These are phyloP conservation scores for Telopea speciosissima DNA, from an alignment of 177 flowering plant genomes.

Conservation along the genomic window DNA sequence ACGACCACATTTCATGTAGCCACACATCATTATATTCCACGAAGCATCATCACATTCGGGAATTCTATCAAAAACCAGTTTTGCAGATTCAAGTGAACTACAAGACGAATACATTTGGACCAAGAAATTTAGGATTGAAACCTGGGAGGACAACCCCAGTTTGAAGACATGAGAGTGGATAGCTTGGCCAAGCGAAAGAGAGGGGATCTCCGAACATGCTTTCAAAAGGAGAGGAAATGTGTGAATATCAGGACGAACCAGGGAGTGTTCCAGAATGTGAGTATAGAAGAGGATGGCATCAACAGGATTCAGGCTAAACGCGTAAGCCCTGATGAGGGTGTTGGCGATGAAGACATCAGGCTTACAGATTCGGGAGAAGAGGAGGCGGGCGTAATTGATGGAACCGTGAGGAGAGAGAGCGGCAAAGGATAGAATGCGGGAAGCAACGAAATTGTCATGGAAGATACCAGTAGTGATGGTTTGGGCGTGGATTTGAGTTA, in stretches of 20 bases:
- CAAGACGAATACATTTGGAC: no score
- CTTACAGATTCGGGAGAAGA: constrained; percentile 15
- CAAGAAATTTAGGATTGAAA: no score
- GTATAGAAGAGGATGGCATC: constrained; percentile 19
- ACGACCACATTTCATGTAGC: background rate
- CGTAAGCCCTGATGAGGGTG: constrained; percentile 21
- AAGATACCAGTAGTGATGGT: constrained; percentile 23
- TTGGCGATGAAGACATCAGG: constrained; percentile 25
- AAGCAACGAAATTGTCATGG: constrained; percentile 22
- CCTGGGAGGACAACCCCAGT: no score
- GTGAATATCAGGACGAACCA: constrained; percentile 16
- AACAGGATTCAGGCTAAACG: constrained; percentile 15
- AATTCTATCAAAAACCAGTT: constrained; percentile 13
- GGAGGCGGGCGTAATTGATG: constrained; percentile 20
- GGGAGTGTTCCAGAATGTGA: constrained; percentile 14
- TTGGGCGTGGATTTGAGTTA: constrained; percentile 32
- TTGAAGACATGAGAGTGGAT: no score
- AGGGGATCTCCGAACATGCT: constrained; percentile 15
- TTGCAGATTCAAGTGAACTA: constrained; percentile 16
- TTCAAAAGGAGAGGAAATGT: constrained; percentile 24
- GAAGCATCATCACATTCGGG: constrained; percentile 12
- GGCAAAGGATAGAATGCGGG: constrained; percentile 25
- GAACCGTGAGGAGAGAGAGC: constrained; percentile 32
- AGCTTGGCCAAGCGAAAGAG: no score
- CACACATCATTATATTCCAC: constrained; percentile 17